Conservation (phyloP, 495 filamentous ascomycete species). For the Penicillium waksmanii region DNA sequence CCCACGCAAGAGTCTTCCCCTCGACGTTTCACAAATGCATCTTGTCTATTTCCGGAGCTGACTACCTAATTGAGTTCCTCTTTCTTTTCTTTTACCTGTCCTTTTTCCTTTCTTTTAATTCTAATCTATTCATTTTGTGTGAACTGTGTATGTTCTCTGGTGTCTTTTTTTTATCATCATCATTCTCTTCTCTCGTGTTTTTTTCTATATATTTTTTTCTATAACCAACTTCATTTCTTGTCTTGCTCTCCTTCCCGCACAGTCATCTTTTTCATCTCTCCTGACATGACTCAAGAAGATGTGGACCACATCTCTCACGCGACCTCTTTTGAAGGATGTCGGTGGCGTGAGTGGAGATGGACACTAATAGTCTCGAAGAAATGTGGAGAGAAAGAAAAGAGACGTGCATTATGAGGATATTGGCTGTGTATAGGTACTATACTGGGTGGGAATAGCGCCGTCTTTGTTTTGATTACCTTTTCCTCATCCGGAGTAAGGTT, state of each 20-base stretch:
- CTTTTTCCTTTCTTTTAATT: constrained; percentile 1
- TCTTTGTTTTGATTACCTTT: background rate
- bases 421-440: constrained; percentile 9
- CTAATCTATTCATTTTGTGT: constrained; percentile 1
- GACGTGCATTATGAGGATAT: background rate
- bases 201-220: background rate
- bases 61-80: constrained; percentile 9
- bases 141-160: background rate
- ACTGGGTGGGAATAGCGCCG: constrained; percentile 11
- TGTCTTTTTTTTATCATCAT: background rate
- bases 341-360: background rate
- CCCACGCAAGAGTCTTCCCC: background rate
- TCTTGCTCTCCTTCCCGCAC: no score
- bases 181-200: background rate
- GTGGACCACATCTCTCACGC: background rate
- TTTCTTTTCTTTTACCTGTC: background rate
- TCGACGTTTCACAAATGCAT: constrained; percentile 9
- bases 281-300: background rate
- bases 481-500: background rate
- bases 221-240: background rate
- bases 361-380: background rate
- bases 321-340: background rate
- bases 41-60: constrained; percentile 5
- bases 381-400: background rate
- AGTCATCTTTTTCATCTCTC: background rate